A percentile compares a stretch with the other conserved stretches of the same genome.
These are phyloP conservation scores for Magnusiomyces ingens DNA, from an alignment of 1,139 yeast species.

Conservation along the genomic window DNA sequence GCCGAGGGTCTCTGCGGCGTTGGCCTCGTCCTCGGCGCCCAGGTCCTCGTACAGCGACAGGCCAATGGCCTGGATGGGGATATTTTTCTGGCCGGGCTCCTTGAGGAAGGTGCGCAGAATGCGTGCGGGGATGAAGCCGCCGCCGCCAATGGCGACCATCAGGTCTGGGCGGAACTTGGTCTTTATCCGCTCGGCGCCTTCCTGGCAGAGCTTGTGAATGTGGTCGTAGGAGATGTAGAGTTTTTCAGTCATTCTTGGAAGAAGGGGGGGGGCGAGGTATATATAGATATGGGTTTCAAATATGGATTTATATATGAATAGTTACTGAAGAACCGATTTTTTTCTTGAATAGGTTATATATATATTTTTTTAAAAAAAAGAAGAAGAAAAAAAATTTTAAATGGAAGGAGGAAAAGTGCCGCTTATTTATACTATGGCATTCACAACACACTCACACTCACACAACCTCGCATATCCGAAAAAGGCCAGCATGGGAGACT, in stretches of 20 bases:
- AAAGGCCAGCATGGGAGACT: no score
- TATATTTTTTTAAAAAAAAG: no score
- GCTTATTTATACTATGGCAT: background rate
- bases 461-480: no score
- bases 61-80: constrained; percentile 90
- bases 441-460: background rate
- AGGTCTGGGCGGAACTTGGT: constrained; percentile 65
- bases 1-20: constrained; percentile 57
- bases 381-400: constrained; percentile 7
- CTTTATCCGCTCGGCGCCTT: constrained; percentile 65
- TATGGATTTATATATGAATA: background rate
- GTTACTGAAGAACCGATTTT: background rate
- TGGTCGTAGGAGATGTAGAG: constrained; percentile 86
- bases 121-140: constrained; percentile 95
- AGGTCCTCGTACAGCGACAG: constrained; percentile 82
- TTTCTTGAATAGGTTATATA: background rate
- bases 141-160: constrained; percentile 88
- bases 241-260: constrained; percentile 36
- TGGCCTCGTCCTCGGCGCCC: constrained; percentile 44
- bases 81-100: constrained; percentile 78
- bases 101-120: constrained; percentile 86
- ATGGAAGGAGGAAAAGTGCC: no score
- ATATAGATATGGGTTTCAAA: background rate
- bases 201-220: constrained; percentile 88
- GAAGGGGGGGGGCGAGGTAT: background rate